Conservation (phyloP, 805 yeast genomes). For the Yarrowia sp. region DNA sequence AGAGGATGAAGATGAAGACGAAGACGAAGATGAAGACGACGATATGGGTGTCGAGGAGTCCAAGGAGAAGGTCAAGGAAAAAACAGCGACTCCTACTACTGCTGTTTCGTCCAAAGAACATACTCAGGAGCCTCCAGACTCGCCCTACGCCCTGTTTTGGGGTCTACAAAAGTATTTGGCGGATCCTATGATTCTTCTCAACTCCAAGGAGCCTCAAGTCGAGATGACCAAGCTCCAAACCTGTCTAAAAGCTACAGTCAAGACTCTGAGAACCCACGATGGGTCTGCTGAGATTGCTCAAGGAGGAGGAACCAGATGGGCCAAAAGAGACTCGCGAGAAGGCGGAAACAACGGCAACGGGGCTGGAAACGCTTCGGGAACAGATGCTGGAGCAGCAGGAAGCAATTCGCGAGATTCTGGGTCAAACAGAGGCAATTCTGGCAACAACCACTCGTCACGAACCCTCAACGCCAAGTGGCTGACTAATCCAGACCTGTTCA, state of each 20-base stretch:
- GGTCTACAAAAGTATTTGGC: constrained; percentile 34
- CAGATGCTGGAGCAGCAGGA: not conserved
- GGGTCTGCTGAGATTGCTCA: not conserved
- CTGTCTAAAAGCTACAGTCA: constrained; percentile 29
- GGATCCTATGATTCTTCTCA: constrained; percentile 32
- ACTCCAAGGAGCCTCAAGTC: constrained; percentile 15
- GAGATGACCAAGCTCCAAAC: constrained; percentile 1
- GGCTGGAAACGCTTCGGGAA: not conserved
- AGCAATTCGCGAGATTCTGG: not conserved
- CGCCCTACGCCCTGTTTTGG: constrained; percentile 36
- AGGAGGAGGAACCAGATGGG: not conserved
- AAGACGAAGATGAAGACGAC: constrained; percentile 20
- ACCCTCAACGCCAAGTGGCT: constrained; percentile 39
- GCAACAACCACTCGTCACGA: not conserved
- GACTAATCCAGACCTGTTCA: constrained; percentile 37
- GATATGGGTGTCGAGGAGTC: not conserved
- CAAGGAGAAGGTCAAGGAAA: not conserved
- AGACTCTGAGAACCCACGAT: constrained; percentile 27
- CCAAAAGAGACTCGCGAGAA: not conserved
- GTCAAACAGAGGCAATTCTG: not conserved
- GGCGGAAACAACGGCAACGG: not conserved
- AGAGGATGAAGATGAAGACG: constrained; percentile 20
- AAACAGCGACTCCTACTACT: constrained; percentile 11
- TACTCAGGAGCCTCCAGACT: not conserved
- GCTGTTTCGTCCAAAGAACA: not conserved